These are phyloP conservation scores for Ophiostoma sp. DNA, from an alignment of 2,329 filamentous ascomycete genomes.

Conservation along the genomic window DNA sequence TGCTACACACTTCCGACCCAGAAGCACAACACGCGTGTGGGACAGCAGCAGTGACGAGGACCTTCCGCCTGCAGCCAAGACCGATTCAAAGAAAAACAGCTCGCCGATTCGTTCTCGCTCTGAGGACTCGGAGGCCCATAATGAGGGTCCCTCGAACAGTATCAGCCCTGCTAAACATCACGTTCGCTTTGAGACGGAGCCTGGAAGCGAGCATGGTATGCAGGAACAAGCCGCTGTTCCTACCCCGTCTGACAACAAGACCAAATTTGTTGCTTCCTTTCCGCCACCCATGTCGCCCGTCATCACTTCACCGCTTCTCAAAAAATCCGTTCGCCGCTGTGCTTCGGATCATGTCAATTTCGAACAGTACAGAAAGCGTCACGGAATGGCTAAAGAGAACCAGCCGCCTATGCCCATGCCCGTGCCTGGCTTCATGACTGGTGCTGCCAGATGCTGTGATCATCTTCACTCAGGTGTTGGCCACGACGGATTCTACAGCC, in stretches of 20 bases:
- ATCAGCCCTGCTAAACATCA: neutral
- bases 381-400: neutral
- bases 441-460: neutral
- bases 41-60: neutral
- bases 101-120: neutral
- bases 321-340: neutral
- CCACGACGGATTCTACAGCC: neutral
- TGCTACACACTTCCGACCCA: neutral
- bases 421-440: neutral
- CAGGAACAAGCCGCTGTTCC: neutral
- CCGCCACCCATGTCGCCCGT: neutral
- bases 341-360: constrained; percentile 12
- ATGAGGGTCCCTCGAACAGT: too few relatives aligned
- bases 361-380: constrained; percentile 4
- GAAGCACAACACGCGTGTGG: neutral
- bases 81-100: neutral
- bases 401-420: neutral
- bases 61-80: neutral
- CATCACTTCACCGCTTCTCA: neutral
- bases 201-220: neutral
- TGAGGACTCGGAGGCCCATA: neutral
- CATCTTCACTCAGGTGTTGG: neutral
- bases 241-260: neutral
- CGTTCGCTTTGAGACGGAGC: neutral
- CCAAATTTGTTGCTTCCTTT: neutral